Conservation (phyloP, 2,329 filamentous ascomycete genomes). For the Mycosphaerella arachidis region DNA sequence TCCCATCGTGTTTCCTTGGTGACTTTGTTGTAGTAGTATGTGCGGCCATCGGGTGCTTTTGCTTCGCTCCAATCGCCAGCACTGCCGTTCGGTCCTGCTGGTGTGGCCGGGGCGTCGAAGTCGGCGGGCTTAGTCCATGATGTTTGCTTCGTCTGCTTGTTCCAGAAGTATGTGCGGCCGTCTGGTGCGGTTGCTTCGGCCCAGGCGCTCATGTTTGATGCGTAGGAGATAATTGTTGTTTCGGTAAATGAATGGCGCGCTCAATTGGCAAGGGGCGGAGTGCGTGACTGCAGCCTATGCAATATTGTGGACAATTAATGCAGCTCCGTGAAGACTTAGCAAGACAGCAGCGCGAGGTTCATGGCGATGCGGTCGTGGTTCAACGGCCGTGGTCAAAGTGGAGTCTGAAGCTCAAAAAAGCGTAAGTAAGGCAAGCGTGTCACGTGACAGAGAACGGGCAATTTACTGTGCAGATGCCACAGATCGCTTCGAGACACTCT, state of each 20-base stretch:
- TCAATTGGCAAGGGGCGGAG: neutral
- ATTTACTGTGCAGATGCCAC: no score
- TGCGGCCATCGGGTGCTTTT: conserved; percentile 75
- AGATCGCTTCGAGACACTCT: no score
- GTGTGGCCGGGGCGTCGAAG: conserved; percentile 39
- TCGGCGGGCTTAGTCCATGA: conserved; percentile 94
- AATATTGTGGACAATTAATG: neutral
- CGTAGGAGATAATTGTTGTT: neutral
- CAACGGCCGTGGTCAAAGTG: neutral
- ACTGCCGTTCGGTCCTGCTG: conserved; percentile 58
- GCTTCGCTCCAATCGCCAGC: conserved; percentile 74
- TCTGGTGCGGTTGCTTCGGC: conserved; percentile 25
- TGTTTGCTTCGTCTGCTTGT: conserved; percentile 76
- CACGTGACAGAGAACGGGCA: neutral
- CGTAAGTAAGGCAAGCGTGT: neutral
- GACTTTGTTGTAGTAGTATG: conserved; percentile 92
- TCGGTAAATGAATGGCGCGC: neutral
- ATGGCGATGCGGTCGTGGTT: no score
- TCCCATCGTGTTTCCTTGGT: conserved; percentile 92
- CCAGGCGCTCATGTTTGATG: conserved; percentile 27
- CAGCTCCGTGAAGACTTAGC: neutral
- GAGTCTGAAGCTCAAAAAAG: neutral
- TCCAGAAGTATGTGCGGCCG: conserved; percentile 88
- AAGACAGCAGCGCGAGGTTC: neutral
- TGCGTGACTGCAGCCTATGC: neutral